Evolutionary conservation across 495 filamentous ascomycete genomes (phyloP), one percentile per base, ranked within the genome.

Genomic region (Penicillium chermesinum): DNA sequence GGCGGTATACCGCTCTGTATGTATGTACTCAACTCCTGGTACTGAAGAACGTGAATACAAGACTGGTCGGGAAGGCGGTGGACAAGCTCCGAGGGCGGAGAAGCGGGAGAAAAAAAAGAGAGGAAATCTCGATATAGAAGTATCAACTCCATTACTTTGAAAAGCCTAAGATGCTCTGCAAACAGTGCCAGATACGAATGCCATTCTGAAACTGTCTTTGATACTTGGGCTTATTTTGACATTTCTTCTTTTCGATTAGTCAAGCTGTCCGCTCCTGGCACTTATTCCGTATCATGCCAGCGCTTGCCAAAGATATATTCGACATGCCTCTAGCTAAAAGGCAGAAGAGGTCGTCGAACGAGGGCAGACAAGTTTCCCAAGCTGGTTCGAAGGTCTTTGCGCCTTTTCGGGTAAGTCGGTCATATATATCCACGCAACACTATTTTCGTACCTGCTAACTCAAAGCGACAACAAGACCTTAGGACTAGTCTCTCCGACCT

Each of bases 351-450:
- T 41, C 49, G 46, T 22, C 55, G 33, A 57, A 72, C 36, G 53
- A 63, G 9, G 19, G 49, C 30, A 44, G 61, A 8, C 55, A 57
- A 27, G 55, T 60, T 49, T 10, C 46, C 0, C 54, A 39, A 1
- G 48, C 35, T 14, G 74, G 78, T 39, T 89, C 91, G 7, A 78
- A 80, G 54, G 87, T 97, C 52, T 94, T 97, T 69, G 86, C 90
- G 36, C 93, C 93, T 6, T 96, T 89, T 65, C 72, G 91, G 60
- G 90, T 94, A 83, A n/a, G n/a, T n/a, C n/a, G n/a, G n/a, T n/a
- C n/a, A n/a, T n/a, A n/a, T n/a, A n/a, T n/a, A n/a, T n/a, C n/a
- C n/a, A n/a, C n/a, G n/a, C n/a, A n/a, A n/a, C n/a, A n/a, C n/a
- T n/a, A 8, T 38, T 22, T 7, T 20, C 30, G 14, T 44, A 38